Evolutionary conservation across 352 stramenopile species (phyloP), one percentile per base, ranked within the genome.

Genomic region (Phytopythium helicoides): DNA sequence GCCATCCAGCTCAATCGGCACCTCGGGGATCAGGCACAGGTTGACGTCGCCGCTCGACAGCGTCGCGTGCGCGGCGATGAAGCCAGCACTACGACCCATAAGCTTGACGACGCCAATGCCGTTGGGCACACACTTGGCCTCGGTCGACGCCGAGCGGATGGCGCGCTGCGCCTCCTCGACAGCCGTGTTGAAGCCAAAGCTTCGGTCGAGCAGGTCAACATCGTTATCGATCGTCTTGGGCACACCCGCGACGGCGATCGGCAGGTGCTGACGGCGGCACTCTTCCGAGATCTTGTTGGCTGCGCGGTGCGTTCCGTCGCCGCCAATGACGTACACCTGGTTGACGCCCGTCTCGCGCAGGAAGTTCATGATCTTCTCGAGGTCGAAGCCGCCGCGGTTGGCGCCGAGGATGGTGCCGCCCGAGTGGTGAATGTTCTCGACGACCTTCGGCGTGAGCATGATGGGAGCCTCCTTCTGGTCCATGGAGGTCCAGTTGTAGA

Each of bases 201-300:
- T 98, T 47, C 95, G 92, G 69, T 99, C 97, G 52, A 99, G 92
- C 48, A 99, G 84, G 63, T 98, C 96, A 44, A 99, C 93, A 72
- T 99, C 97, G 71, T 99, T 99, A 81, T 99, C 97, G 56, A 99
- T 99, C 4, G 97, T 99, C 83, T 99, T 99, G 19, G 97, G 97
- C 60, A 99, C 96, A 53, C 97, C 95, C 19, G 94, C 94, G 15
- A 99, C 91, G 8, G 95, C 79, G 23, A 99, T 86, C 52, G 97
- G 93, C 26, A 98, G 66, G 40, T 87, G 81, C 50, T 85, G 68
- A 31, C 54, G 62, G 40, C 71, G 69, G 52, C 81, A 94, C 60
- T 89, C 86, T 41, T 93, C 75, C 41, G 81, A 76, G 36, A 96
- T 86, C 54, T 87, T 90, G 78, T 98, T 98, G 18, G 96, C 96